These are phyloP conservation scores for Metroxylon sagu DNA, from an alignment of 176 grass and related monocot species.

Conservation along the genomic window DNA sequence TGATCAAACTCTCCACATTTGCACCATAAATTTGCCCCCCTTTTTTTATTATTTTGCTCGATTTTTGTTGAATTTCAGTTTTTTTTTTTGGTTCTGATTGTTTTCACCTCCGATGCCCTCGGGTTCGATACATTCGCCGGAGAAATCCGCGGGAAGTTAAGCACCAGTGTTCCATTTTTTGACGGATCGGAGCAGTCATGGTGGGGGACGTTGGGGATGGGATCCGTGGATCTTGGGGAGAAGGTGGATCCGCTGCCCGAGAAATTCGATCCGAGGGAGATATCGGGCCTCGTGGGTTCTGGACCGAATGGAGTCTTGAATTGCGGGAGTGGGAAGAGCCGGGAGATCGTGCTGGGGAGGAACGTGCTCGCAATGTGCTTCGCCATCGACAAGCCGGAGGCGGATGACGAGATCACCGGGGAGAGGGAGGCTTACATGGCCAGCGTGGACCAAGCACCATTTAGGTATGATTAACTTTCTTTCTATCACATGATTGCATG, in stretches of 20 bases:
- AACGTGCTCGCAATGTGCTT: constrained; percentile 68
- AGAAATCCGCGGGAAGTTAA: no score
- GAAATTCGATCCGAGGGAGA: constrained; percentile 16
- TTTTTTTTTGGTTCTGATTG: no score
- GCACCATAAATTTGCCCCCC: no score
- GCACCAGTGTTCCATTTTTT: no score
- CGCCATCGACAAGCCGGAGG: constrained; percentile 63
- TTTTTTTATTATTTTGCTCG: no score
- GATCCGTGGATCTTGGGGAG: constrained; percentile 31
- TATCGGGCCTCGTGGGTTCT: neutral
- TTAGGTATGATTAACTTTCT: constrained; percentile 33
- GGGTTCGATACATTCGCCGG: no score
- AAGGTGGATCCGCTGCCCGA: constrained; percentile 21
- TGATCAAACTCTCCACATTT: no score
- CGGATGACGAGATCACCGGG: constrained; percentile 73
- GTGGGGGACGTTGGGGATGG: constrained; percentile 62
- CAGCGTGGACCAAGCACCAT: constrained; percentile 85
- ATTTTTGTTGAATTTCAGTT: no score
- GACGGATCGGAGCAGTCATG: constrained; percentile 24
- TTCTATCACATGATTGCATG: neutral
- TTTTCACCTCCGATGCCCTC: no score
- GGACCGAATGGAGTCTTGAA: constrained; percentile 5
- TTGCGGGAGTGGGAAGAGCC: constrained; percentile 10
- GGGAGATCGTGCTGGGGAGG: constrained; percentile 65
- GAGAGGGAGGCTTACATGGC: constrained; percentile 74